These are phyloP conservation scores for Pyrenophora seminiperda DNA, from an alignment of 2,329 filamentous ascomycete species.

Conservation along the genomic window DNA sequence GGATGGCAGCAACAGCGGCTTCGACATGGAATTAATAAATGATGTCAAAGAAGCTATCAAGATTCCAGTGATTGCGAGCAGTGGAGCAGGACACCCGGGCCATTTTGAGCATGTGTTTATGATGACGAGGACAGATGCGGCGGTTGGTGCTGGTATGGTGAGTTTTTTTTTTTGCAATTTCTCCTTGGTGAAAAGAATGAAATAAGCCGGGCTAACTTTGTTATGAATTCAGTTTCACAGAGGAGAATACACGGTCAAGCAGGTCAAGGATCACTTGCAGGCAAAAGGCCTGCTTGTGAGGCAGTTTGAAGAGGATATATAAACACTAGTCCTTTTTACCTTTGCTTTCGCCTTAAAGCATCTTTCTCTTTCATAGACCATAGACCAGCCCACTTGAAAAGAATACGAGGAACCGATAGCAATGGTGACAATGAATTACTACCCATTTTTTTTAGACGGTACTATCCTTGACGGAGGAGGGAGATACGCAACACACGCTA, in stretches of 20 bases:
- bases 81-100: slow-evolving; percentile 82
- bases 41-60: slow-evolving; percentile 85
- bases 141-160: slow-evolving; percentile 90
- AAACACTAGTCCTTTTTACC: too few species aligned
- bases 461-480: too few species aligned
- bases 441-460: too few species aligned
- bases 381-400: too few species aligned
- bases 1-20: slow-evolving; percentile 92
- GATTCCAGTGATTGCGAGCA: slow-evolving; percentile 95
- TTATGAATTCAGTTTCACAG: slow-evolving; percentile 72
- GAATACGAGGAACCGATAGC: too few species aligned
- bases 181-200: not conserved
- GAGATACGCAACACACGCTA: too few species aligned
- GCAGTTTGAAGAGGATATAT: slow-evolving; percentile 64
- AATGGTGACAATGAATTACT: too few species aligned
- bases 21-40: slow-evolving; percentile 87
- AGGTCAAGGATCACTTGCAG: slow-evolving; percentile 85
- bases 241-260: slow-evolving; percentile 89
- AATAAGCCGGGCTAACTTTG: too few species aligned
- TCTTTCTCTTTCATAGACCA: too few species aligned
- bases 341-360: too few species aligned
- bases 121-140: slow-evolving; percentile 85
- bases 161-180: slow-evolving; percentile 44
- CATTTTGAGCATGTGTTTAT: slow-evolving; percentile 93
- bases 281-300: slow-evolving; percentile 77